Evolutionary conservation across 1,284 basidiomycete genomes (phyloP).

Genomic region (Trichosporon ovoides): DNA sequence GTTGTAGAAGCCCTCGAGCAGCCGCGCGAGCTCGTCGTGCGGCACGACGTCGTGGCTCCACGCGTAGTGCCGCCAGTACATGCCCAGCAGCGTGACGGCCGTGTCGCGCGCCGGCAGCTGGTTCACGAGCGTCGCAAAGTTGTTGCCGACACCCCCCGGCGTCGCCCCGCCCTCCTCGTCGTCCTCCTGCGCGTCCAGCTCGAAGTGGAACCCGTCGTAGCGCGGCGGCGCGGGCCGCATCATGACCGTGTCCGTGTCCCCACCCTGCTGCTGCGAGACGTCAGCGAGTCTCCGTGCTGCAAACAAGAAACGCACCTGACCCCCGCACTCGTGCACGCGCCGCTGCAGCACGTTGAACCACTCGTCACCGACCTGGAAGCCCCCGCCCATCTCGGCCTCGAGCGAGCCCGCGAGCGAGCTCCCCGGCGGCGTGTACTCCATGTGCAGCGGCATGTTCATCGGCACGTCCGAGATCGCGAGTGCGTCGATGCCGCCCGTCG

Average conservation of each 20-base stretch:
- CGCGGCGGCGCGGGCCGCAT: neutral
- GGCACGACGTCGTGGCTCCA: neutral
- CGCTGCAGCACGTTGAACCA: neutral
- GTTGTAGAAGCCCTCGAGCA: conserved; percentile 3
- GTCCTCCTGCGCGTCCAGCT: neutral
- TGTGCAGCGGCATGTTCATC: conserved; percentile 6
- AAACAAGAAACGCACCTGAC: neutral
- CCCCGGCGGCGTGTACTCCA: conserved; percentile 3
- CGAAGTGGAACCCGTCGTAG: neutral
- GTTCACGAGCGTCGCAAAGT: conserved; percentile 2
- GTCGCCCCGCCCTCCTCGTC: neutral
- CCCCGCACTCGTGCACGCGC: neutral
- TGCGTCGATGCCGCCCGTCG: neutral
- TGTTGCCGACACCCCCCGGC: neutral
- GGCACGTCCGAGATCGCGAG: neutral
- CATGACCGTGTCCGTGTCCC: neutral
- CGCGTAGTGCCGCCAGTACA: conserved; percentile 5
- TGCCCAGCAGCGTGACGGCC: neutral
- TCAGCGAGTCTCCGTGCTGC: no score
- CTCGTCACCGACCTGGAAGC: neutral
- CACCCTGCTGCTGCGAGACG: neutral
- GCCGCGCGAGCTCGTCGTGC: conserved; percentile 2
- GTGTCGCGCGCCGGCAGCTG: neutral
- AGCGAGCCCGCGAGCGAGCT: neutral
- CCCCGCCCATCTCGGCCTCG: neutral